Base-by-base conservation (phyloP, 768 basidiomycete species). In the Lanmaoa pseudosensibilis region DNA sequence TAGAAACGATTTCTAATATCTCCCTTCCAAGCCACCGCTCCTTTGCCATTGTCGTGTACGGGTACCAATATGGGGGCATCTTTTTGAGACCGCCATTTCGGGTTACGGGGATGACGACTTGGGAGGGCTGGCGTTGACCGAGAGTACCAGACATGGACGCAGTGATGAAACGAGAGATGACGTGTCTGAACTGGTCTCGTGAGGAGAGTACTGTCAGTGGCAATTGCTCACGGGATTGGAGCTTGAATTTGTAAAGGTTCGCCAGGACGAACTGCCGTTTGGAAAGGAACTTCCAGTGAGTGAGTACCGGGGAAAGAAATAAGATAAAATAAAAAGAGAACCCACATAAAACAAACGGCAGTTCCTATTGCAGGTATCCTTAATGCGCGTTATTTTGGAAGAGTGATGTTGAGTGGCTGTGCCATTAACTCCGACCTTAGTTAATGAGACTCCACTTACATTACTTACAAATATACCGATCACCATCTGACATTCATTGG, bases 11-110 rank as follows among this genome's bases (percentile, higher is more conserved):
- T 72, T 98, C 94, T 23, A 98, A 73, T 37, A 97, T 79, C 70
- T 94, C 89, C 46, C 94, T 78, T 34, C 89, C 87, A 37, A 92
- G 78, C 94, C 94, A 97, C 30, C 94, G 82, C 50, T 86, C 82
- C 71, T 98, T 98, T 21, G 93, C 92, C 85, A 88, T 94, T 0
- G 94, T 96, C 10, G 86, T 90, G 68, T 94, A 92, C 3, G 93
- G 90, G 69, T 92, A 90, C 92, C 93, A 97, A 69, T 96, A 96
- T 0, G 94, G 90, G 40, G 86, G 75, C 50, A 89, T 81, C 70
- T 93, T 92, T 69, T 89, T 88, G 56, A 97, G 76, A 12, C 85
- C 86, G 38, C 67, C 67, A 50, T 63, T 43, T 21, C 23, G 46
- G 36, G 56, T 10, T 15, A 37, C 36, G 2, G 64, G 64, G 4